Base-by-base conservation (phyloP, 2,329 filamentous ascomycete genomes). In the Colletotrichum sojae region DNA sequence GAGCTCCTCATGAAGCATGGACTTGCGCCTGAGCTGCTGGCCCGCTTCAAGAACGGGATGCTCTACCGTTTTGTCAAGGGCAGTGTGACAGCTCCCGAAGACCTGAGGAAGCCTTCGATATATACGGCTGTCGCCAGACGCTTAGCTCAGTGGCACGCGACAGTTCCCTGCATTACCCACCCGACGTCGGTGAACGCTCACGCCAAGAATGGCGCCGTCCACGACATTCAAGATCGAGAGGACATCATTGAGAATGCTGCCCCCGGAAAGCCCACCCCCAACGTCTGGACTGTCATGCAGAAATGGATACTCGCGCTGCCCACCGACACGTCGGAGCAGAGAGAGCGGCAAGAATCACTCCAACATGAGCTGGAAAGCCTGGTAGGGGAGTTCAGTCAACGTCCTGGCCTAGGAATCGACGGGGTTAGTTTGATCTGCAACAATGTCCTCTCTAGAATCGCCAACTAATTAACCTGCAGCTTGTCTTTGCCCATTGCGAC, bases 401-500 rank as follows among this genome's bases (percentile, higher is more conserved):
- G 92, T 18, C 89, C 91, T 55, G 94, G 94, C 46, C 85, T 97
- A 56, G 94, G 94, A 64, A 85, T 88, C 72, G 88, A 94, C 73
- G 91, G 91, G 73, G 92, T 94, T 88, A 80, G 31, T 36, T 9
- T 36, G 31, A 10, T 10, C 1, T 36, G 8, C 8, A 10, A 8
- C 31, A 36, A 10, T 36, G 31, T 12, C 6, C 6, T 9, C 10
- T 36, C 8, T 36, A 36, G 31, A 36, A 36, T 36, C 31, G 31
- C 31, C 51, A 40, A 45, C 69, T 72, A 56, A 72, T n/a, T 6
- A 20, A 46, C 16, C 22, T 55, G 70, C 64, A 95, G 88, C 90
- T 97, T 73, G 90, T 98, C 55, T 98, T 98, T 83, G 92, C 93
- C 71, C 95, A 98, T 82, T 97, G 95, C 85, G 96, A 99, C 80